Evolutionary conservation across 2,329 filamentous ascomycete genomes (phyloP), one percentile per base, ranked within the genome.

Genomic region (Tolypocladium ovalisporum): DNA sequence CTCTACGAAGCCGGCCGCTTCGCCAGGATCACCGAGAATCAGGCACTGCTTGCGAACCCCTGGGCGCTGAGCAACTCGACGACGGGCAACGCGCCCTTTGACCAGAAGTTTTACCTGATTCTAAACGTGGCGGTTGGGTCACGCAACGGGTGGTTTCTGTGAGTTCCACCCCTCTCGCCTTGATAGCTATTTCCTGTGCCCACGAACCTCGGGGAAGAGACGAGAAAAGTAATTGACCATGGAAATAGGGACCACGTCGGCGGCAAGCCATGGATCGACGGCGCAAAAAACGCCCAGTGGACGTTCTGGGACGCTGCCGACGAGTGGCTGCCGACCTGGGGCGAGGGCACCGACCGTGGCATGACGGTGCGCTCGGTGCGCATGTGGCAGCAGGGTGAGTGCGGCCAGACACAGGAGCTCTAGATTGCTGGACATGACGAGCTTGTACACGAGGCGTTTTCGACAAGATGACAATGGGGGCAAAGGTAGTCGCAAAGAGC

Each of bases 121-220:
- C 64, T 81, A 32, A 79, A 79, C 61, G 76, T 81, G 1, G 78
- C 78, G 0, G 76, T 80, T 37, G 79, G 79, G 2, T 67, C 70
- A 42, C 75, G 66, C 8, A 79, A 77, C 57, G 77, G 77, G 19
- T 80, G 73, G 69, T 81, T 80, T 63, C 62, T 65, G 68, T 73
- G 64, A 62, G 71, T 66, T 24, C 8, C 36, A 22, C 32, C n/a
- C n/a, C n/a, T n/a, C n/a, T n/a, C n/a, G n/a, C n/a, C n/a, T n/a
- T n/a, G n/a, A n/a, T n/a, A n/a, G n/a, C n/a, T n/a, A n/a, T 22
- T 52, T 17, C 7, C 27, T 24, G 17, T 22, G 17, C 35, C 47
- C 17, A n/a, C n/a, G n/a, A n/a, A n/a, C 17, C 15, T 35, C 36
- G 1, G 3, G 8, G 4, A 19, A n/a, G n/a, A 1, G 17, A 32